phyloP scores from a whole-genome alignment of 192 early-diverging fungal species.

The Neocallimastix lanati region DNA sequence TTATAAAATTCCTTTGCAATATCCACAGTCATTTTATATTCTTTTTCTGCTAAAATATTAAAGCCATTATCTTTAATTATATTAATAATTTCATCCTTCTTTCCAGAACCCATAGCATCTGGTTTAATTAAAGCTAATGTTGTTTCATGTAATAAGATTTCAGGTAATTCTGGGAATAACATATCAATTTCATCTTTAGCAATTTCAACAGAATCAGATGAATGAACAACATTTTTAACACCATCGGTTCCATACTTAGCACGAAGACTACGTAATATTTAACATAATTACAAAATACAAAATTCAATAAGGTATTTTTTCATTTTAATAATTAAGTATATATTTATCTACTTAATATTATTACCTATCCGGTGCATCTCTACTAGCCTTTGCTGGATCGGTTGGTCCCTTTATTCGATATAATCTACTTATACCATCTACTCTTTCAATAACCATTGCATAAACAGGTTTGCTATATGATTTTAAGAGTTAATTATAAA shows the following conservation, averaged over 20 bases:
- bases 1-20: not conserved
- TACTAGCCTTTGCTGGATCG: constrained; percentile 11
- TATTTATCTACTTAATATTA: too few species aligned
- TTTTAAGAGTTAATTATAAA: too few species aligned
- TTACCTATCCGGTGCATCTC: constrained; percentile 7
- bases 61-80: not conserved
- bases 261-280: not conserved
- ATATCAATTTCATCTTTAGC: not conserved
- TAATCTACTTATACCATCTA: constrained; percentile 25
- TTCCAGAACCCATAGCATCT: constrained; percentile 11
- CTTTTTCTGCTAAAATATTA: not conserved
- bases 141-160: constrained; percentile 1
- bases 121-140: constrained; percentile 37
- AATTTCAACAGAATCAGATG: not conserved
- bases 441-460: constrained; percentile 21
- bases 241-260: constrained; percentile 1
- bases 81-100: not conserved
- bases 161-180: not conserved
- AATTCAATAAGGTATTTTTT: not conserved
- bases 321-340: too few species aligned
- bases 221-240: constrained; percentile 1
- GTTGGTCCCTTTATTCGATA: constrained; percentile 30
- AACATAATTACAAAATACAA: not conserved
- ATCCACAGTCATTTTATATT: not conserved
- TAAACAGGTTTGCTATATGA: constrained; percentile 19